A percentile compares a stretch with the other conserved stretches of the same genome.
These are phyloP conservation scores for Chaetomium sp. DNA, from an alignment of 2,329 filamentous ascomycete species.

Conservation along the genomic window DNA sequence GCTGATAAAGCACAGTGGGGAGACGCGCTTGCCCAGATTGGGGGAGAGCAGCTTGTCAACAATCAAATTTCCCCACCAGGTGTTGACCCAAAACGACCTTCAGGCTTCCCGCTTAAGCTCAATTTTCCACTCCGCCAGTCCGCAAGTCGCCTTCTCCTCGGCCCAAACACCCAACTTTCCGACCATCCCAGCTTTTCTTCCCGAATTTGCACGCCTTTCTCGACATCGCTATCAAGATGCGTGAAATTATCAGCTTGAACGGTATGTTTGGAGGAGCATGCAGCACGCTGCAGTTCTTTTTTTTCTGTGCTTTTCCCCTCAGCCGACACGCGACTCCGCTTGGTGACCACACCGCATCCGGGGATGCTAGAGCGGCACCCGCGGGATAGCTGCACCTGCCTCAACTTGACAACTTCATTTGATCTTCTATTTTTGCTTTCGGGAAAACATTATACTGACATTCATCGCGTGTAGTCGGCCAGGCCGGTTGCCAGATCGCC, in stretches of 20 bases:
- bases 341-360: conserved; percentile 12
- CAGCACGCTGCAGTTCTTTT: neutral
- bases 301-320: neutral
- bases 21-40: conserved; percentile 20
- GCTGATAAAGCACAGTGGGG: conserved; percentile 19
- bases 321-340: neutral
- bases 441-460: conserved; percentile 16
- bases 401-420: neutral
- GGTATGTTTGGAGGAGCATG: conserved; percentile 19
- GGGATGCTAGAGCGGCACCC: conserved; percentile 7
- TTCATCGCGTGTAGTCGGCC: conserved; percentile 66
- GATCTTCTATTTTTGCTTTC: neutral
- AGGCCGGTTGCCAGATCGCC: conserved; percentile 99
- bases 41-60: conserved; percentile 24
- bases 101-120: conserved; percentile 24
- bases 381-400: neutral
- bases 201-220: conserved; percentile 14
- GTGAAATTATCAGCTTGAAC: conserved; percentile 28
- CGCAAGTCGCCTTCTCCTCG: conserved; percentile 12
- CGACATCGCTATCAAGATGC: conserved; percentile 19
- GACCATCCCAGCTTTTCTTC: conserved; percentile 13
- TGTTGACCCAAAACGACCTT: conserved; percentile 18
- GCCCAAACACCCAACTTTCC: conserved; percentile 15
- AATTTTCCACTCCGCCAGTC: conserved; percentile 25
- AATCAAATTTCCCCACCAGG: conserved; percentile 27